phyloP scores from a whole-genome alignment of 148 eudicot genomes.

The Rhododendron williamsianum region DNA sequence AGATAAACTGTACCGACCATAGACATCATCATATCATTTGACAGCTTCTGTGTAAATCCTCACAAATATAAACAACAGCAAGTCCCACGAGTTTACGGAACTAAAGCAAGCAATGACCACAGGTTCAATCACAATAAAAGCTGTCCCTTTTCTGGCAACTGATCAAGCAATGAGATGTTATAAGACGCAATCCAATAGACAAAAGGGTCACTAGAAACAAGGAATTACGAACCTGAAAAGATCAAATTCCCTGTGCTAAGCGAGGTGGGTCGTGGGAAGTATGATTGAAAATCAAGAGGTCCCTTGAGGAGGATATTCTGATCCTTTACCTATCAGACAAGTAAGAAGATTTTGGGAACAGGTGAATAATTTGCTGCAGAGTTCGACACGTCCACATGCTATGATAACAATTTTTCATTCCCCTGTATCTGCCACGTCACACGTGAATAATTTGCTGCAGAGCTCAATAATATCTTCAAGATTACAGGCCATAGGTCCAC shows the following conservation, averaged over 20 bases:
- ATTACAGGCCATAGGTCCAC: conserved; percentile 13
- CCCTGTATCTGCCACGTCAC: not conserved
- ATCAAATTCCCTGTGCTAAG: not conserved
- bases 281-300: not conserved
- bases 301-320: not conserved
- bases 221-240: not conserved
- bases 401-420: not conserved
- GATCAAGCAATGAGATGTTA: not conserved
- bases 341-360: not conserved
- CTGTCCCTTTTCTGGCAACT: not conserved
- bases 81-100: not conserved
- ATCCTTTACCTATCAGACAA: not conserved
- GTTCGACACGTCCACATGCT: conserved; percentile 9
- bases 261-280: not conserved
- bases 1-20: not conserved
- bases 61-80: not conserved
- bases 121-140: not conserved
- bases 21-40: not conserved
- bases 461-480: not conserved
- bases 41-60: not conserved
- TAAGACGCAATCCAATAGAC: not conserved
- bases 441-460: not conserved
- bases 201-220: not conserved
- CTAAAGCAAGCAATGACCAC: not conserved
- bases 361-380: not conserved